phyloP scores from a whole-genome alignment of 2,329 filamentous ascomycete genomes.

The Alternaria longipes region DNA sequence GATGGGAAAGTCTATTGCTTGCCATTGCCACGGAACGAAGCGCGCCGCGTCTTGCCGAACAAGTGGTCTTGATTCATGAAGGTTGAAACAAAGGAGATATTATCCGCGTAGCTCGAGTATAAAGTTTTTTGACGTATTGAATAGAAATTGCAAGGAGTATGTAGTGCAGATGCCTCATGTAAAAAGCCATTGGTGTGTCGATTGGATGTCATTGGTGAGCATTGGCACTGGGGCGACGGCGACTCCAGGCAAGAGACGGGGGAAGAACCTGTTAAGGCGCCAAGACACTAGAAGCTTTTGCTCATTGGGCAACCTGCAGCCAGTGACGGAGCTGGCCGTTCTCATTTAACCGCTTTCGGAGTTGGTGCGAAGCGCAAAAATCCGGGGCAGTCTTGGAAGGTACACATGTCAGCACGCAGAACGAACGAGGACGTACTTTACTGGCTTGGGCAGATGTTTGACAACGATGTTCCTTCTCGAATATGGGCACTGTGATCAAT shows the following conservation, averaged over 20 bases:
- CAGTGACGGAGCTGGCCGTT: constrained; percentile 18
- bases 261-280: constrained; percentile 29
- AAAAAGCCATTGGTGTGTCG: constrained; percentile 8
- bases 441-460: neutral
- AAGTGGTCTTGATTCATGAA: neutral
- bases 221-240: constrained; percentile 18
- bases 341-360: constrained; percentile 31
- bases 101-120: constrained; percentile 1
- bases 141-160: constrained; percentile 16
- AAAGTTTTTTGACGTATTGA: neutral
- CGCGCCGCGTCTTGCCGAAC: constrained; percentile 1
- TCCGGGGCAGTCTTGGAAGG: constrained; percentile 32
- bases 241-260: constrained; percentile 20
- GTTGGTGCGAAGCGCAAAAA: constrained; percentile 25
- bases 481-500: neutral
- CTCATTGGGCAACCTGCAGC: constrained; percentile 24
- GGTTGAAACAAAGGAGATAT: constrained; percentile 2
- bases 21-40: neutral
- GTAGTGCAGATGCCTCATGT: constrained; percentile 31
- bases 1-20: constrained; percentile 17
- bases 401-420: constrained; percentile 7
- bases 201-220: constrained; percentile 29
- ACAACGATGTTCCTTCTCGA: neutral
- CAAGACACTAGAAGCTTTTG: constrained; percentile 33
- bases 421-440: constrained; percentile 3